These are phyloP conservation scores for Groenewaldozyma tartarivorans DNA, from an alignment of 805 yeast species.

Conservation along the genomic window DNA sequence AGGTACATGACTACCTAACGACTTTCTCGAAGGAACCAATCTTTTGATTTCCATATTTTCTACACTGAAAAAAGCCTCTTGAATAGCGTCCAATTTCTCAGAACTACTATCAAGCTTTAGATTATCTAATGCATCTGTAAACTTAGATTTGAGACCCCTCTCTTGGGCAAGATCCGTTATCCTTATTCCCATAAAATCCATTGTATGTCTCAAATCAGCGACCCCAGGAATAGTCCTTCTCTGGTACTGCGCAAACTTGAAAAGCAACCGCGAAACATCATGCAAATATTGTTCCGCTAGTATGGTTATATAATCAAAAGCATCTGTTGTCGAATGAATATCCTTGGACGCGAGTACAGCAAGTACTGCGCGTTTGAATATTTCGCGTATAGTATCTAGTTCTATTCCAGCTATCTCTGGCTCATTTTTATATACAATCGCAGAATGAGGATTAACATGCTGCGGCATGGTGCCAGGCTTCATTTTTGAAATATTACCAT, in stretches of 20 bases:
- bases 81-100: slow-evolving; percentile 32
- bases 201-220: slow-evolving; percentile 25
- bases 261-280: slow-evolving; percentile 20
- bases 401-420: too few species aligned
- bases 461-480: too few species aligned
- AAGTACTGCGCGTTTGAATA: slow-evolving; percentile 18
- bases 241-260: slow-evolving; percentile 23
- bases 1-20: slow-evolving; percentile 44
- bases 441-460: too few species aligned
- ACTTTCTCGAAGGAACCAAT: slow-evolving; percentile 44
- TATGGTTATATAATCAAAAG: slow-evolving; percentile 22
- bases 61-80: slow-evolving; percentile 44
- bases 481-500: too few species aligned
- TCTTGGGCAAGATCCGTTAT: slow-evolving; percentile 25
- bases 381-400: slow-evolving; percentile 10
- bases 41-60: slow-evolving; percentile 42
- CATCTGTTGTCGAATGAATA: slow-evolving; percentile 14
- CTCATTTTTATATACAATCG: too few species aligned
- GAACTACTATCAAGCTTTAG: slow-evolving; percentile 22
- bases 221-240: slow-evolving; percentile 27
- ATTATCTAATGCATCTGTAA: slow-evolving; percentile 19
- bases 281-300: slow-evolving; percentile 27
- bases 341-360: slow-evolving; percentile 18
- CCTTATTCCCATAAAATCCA: slow-evolving; percentile 23
- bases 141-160: slow-evolving; percentile 14